phyloP scores from a whole-genome alignment of 2,329 filamentous ascomycete species.

The Fusarium sulawesiense region DNA sequence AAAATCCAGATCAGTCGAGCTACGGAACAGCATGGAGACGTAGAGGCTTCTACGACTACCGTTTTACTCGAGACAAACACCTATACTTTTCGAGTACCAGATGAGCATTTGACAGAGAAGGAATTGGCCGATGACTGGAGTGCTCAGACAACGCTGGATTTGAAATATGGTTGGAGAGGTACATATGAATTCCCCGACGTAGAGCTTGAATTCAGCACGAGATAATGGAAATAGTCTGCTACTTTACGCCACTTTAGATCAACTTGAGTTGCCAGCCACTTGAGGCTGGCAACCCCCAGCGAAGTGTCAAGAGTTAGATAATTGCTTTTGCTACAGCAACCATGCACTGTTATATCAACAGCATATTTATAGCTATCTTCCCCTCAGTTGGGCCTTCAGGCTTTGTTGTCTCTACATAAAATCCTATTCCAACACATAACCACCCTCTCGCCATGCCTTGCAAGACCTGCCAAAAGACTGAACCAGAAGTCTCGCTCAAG shows the following conservation, averaged over 20 bases:
- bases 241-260: too few species aligned
- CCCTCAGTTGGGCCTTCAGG: background rate
- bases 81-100: constrained; percentile 3
- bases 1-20: constrained; percentile 8
- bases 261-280: background rate
- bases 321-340: background rate
- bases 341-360: background rate
- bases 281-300: background rate
- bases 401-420: background rate
- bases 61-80: constrained; percentile 18
- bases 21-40: background rate
- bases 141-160: background rate
- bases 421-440: background rate
- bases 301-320: background rate
- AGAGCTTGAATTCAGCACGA: too few species aligned
- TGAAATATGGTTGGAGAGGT: constrained; percentile 14
- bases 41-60: background rate
- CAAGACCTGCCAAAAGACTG: constrained; percentile 47
- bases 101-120: background rate
- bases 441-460: constrained; percentile 16
- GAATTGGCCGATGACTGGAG: constrained; percentile 29
- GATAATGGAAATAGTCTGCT: too few species aligned
- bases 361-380: background rate
- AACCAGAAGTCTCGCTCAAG: constrained; percentile 48
- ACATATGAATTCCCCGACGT: constrained; percentile 3